Evolutionary conservation across 768 basidiomycete genomes (phyloP), one percentile per base, ranked within the genome.

Genomic region (Kwoniella bestiolae): DNA sequence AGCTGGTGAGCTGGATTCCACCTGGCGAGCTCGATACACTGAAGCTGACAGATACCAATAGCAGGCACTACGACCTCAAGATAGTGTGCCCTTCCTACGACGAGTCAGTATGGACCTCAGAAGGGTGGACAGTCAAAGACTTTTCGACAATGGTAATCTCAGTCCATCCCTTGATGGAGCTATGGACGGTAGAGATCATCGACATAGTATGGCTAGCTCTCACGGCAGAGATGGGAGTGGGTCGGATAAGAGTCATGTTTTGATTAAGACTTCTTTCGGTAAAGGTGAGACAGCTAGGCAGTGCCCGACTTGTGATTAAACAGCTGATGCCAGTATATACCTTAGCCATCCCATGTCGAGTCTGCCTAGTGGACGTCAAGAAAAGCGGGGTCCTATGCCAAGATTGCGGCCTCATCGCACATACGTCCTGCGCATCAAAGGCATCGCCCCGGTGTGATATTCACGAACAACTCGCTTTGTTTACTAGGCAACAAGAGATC

Each of bases 31-130:
- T n/a, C n/a, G n/a, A n/a, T n/a, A n/a, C n/a, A n/a, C n/a, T n/a
- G n/a, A 2, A 31, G 14, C 47, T 65, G 28, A 60, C 56, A 32
- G 28, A 34, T 18, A 21, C 9, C 21, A 5, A 63, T 18, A 90
- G 88, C 26, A 92, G 71, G 59, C 62, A 4, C 83, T 95, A 31
- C 90, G 91, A 25, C 91, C 90, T 52, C 91, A 96, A 76, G 95
- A 98, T 76, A 94, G 91, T 76, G 91, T 97, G 35, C 95, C 95
- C 9, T 96, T 96, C 85, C 84, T 96, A 12, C 89, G 93, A 31
- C 89, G 94, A 3, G 89, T 96, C 76, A 94, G 92, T 78, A 85
- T 88, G 64, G 94, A 96, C 75, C 77, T 92, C 60, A 89, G 90
- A 65, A 91, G 89, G 80, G 83, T 86, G 21, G 90, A 91, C 52